A percentile compares a stretch with the other conserved stretches of the same genome.
Evolutionary conservation across 495 filamentous ascomycete species (phyloP).

Genomic region (Tuber melanosporum): DNA sequence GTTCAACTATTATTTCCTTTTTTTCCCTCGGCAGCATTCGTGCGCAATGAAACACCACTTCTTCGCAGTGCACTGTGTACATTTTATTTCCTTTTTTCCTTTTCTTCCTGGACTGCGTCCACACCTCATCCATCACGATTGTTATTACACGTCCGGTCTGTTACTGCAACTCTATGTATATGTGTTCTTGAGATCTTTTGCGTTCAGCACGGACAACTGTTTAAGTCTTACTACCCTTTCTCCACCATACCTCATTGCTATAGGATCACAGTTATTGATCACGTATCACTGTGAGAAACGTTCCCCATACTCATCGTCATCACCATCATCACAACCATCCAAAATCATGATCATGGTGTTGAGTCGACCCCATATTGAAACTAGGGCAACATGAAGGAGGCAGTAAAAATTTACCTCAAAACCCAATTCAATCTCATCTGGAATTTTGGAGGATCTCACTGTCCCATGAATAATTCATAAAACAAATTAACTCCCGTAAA

Average conservation of each 20-base stretch:
- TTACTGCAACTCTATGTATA: background rate
- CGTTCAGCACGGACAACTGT: background rate
- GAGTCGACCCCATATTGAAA: background rate
- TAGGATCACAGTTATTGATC: background rate
- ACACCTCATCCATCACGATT: background rate
- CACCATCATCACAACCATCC: background rate
- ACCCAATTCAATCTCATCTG: background rate
- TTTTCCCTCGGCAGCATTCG: background rate
- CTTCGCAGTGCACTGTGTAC: background rate
- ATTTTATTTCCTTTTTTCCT: background rate
- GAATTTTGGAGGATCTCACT: background rate
- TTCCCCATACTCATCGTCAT: constrained; percentile 4
- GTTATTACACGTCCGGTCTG: background rate
- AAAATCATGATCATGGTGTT: background rate
- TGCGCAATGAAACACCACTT: constrained; percentile 4
- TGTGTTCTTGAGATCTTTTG: background rate
- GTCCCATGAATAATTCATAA: background rate
- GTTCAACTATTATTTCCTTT: background rate
- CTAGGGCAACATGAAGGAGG: background rate
- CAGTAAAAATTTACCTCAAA: background rate
- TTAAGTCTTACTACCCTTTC: background rate
- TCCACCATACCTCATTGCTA: background rate
- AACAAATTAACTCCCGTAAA: background rate
- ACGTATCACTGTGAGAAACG: background rate
- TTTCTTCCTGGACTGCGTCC: background rate